Base-by-base conservation (phyloP, 2,329 filamentous ascomycete species). In the Diaporthe ilicicola region DNA sequence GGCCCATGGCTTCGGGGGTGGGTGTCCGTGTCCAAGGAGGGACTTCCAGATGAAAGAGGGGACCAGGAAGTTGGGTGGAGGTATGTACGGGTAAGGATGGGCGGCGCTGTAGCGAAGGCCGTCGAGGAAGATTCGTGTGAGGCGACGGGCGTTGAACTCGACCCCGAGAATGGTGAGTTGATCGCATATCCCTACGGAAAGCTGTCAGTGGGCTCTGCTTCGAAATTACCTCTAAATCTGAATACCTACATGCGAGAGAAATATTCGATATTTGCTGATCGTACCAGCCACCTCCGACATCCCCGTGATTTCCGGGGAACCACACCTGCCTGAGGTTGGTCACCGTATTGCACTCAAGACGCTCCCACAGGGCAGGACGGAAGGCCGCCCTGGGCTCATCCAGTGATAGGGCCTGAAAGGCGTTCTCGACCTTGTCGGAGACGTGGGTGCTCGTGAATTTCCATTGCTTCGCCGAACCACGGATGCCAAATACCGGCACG, bases 241-340 rank as follows among this genome's bases (percentile, higher is more conserved):
- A n/a, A 13, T 13, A 73, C 77, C 6, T 51, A 78, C 79, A 81
- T 1, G 79, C 78, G 4, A 81, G 74, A 2, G 79, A 75, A 15
- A 81, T 77, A 51, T 78, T 75, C 32, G 78, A 76, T 0, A 80
- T 74, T 70, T 79, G 77, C 74, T 81, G 79, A 62, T 81, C 79
- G 42, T 75, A 67, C 87, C 87, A 90, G 2, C 89, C 89, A 29
- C 89, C 89, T 27, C 89, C 89, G 50, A 90, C 87, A 73, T 91
- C 89, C 10, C 86, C 87, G 76, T 92, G 90, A 66, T 84, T 85
- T 13, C 90, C 90, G 0, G 89, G 87, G 76, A 92, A 92, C 87
- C 87, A 89, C 17, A 80, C 78, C 74, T 81, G 79, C 71, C 77
- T 77, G 7, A 81, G 75, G 29, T 76, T 73, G 0, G 79, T 80